Base-by-base conservation (phyloP, 371 early-diverging fungal species). In the Capniomyces stellatus region DNA sequence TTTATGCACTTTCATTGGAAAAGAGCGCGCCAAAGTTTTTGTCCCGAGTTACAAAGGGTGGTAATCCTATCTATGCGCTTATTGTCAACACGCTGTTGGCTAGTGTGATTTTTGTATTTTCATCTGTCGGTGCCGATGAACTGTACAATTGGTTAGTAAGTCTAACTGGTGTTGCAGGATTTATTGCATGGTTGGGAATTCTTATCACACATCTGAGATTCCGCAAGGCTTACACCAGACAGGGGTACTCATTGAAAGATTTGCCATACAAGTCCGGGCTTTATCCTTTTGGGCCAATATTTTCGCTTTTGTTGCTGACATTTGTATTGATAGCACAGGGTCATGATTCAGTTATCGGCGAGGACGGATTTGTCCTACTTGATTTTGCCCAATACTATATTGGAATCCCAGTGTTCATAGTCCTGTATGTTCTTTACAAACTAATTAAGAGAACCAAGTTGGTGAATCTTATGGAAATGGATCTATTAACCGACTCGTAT, bases 111-210 rank as follows among this genome's bases (percentile, higher is more conserved):
- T 59, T 61, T 24, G 52, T 58, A 25, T 46, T 64, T 21, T 64
- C 63, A 41, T 43, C 64, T 30, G 55, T 58, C 2, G 52, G 63
- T 27, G 56, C 75, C 59, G 62, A 73, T 21, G 50, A 63, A 10
- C 79, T 83, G 19, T 89, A 85, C 56, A 58, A 66, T 29, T 84
- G 81, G 76, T 73, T 89, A 43, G 64, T 82, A 59, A 77, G 70
- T 54, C 70, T 89, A 46, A 74, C 83, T 43, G 81, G 82, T 2
- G 71, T 82, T 10, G 73, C 82, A 23, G 83, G 87, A 46, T 83
- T 88, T 54, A 66, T 82, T 46, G 78, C 77, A 52, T 91, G 89
- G 89, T 54, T 76, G 48, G 76, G 76, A 30, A 89, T 91, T 55
- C 70, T 75, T 3, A 61, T 78, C 54, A 75, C 78, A 24, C 88